Conservation (phyloP, 2,329 filamentous ascomycete genomes). For the Diplodia seriata region DNA sequence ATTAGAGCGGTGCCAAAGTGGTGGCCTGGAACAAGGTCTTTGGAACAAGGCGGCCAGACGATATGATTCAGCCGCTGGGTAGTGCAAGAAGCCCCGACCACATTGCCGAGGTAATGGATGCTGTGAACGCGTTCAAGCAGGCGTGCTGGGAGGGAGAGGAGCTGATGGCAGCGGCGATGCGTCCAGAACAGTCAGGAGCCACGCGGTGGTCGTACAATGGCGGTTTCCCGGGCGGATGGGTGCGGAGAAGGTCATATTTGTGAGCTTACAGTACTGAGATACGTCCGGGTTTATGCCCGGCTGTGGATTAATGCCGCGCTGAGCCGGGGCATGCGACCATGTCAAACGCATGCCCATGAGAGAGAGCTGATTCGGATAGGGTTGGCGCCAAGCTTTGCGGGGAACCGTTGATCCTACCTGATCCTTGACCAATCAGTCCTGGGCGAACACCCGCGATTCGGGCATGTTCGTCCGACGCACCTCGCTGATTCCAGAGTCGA, state of each 20-base stretch:
- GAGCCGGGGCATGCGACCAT: neutral
- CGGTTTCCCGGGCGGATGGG: conserved; percentile 18
- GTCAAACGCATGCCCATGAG: neutral
- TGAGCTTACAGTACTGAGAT: conserved; percentile 25
- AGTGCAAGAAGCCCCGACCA: conserved; percentile 11
- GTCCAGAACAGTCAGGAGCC: conserved; percentile 23
- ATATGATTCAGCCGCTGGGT: neutral
- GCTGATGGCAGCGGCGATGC: conserved; percentile 21
- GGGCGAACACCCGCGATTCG: conserved; percentile 12
- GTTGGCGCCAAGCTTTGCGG: conserved; percentile 28
- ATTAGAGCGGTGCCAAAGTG: neutral
- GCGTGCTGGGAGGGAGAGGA: neutral
- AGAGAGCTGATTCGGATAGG: conserved; percentile 8
- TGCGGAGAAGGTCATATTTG: conserved; percentile 23
- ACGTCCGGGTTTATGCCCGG: conserved; percentile 15
- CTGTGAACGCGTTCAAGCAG: neutral
- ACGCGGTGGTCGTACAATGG: conserved; percentile 13
- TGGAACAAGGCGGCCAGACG: neutral
- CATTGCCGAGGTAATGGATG: conserved; percentile 10
- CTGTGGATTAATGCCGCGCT: conserved; percentile 22
- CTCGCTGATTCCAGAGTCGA: conserved; percentile 5
- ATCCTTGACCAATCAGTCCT: conserved; percentile 14
- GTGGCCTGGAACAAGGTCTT: neutral
- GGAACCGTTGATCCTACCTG: conserved; percentile 19
- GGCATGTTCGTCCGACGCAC: conserved; percentile 16